Conservation (phyloP, 192 early-diverging fungal species). For the Mortierella alpina region DNA sequence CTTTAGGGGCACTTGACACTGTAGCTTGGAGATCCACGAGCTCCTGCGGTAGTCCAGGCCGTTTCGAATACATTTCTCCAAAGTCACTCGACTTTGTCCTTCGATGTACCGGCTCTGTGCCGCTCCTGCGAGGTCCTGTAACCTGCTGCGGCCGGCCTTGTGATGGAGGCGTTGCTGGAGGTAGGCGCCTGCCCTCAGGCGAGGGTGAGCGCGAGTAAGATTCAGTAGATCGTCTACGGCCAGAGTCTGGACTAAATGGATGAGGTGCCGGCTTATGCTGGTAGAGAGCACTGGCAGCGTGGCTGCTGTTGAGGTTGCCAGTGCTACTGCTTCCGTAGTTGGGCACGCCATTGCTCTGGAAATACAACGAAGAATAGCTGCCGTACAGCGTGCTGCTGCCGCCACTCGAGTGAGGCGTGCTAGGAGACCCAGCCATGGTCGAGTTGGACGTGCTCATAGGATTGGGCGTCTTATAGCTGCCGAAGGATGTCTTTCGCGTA, state of each 20-base stretch:
- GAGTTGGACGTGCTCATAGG: neutral
- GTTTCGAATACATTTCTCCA: slow-evolving; percentile 31
- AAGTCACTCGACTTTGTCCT: slow-evolving; percentile 42
- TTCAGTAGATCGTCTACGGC: slow-evolving; percentile 37
- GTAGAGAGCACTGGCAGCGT: neutral
- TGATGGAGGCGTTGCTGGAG: slow-evolving; percentile 29
- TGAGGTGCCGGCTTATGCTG: slow-evolving; percentile 8
- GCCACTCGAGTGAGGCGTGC: neutral
- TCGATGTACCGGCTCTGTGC: slow-evolving; percentile 21
- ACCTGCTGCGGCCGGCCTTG: slow-evolving; percentile 16
- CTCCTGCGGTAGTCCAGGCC: slow-evolving; percentile 22
- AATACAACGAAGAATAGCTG: neutral
- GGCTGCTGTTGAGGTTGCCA: slow-evolving; percentile 15
- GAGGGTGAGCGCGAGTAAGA: slow-evolving; percentile 35
- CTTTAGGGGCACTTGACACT: slow-evolving; percentile 27
- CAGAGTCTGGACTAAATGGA: slow-evolving; percentile 28
- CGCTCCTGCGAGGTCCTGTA: slow-evolving; percentile 15
- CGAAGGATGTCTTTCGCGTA: slow-evolving; percentile 27
- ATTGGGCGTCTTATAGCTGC: slow-evolving; percentile 8
- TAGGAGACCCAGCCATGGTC: slow-evolving; percentile 4
- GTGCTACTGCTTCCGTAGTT: slow-evolving; percentile 9
- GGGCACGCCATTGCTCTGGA: neutral
- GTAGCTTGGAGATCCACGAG: slow-evolving; percentile 5
- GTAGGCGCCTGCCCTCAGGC: slow-evolving; percentile 31
- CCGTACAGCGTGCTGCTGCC: slow-evolving; percentile 1